Conservation (phyloP, 2,329 filamentous ascomycete species). For the Aspergillus quadrilineatus region DNA sequence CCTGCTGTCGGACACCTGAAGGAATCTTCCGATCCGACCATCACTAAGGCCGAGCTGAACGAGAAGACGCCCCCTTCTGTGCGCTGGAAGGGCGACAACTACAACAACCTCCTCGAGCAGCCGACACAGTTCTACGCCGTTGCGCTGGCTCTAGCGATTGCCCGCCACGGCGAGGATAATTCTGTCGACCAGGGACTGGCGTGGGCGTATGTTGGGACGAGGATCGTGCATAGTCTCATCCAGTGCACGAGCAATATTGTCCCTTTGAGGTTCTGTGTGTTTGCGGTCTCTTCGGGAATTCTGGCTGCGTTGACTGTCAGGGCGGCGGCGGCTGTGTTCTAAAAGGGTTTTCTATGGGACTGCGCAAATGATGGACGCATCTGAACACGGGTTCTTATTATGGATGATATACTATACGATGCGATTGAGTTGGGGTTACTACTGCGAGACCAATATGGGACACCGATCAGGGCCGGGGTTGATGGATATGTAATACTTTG, state of each 20-base stretch:
- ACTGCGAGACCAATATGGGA: too few species aligned
- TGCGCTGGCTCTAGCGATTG: slow-evolving; percentile 35
- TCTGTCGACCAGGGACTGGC: slow-evolving; percentile 35
- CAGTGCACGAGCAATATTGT: slow-evolving; percentile 29
- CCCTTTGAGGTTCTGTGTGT: too few species aligned
- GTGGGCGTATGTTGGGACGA: slow-evolving; percentile 44
- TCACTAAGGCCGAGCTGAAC: slow-evolving; percentile 28
- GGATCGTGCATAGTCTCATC: slow-evolving; percentile 43
- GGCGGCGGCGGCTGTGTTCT: too few species aligned
- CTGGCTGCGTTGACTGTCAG: background rate
- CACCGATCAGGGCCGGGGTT: too few species aligned
- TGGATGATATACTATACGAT: too few species aligned
- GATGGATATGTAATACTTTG: too few species aligned
- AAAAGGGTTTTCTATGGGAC: too few species aligned
- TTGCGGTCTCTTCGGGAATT: too few species aligned
- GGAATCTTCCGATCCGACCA: slow-evolving; percentile 11
- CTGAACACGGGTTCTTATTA: too few species aligned
- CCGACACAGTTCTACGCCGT: slow-evolving; percentile 48
- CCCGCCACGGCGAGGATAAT: slow-evolving; percentile 16
- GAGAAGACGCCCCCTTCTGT: slow-evolving; percentile 26
- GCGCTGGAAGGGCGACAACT: slow-evolving; percentile 45
- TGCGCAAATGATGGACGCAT: too few species aligned
- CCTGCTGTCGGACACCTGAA: slow-evolving; percentile 34
- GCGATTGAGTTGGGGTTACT: too few species aligned
- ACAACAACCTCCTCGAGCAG: slow-evolving; percentile 46